Evolutionary conservation across 129 eudicot species (phyloP).

Genomic region (Artemisia tridentata): DNA sequence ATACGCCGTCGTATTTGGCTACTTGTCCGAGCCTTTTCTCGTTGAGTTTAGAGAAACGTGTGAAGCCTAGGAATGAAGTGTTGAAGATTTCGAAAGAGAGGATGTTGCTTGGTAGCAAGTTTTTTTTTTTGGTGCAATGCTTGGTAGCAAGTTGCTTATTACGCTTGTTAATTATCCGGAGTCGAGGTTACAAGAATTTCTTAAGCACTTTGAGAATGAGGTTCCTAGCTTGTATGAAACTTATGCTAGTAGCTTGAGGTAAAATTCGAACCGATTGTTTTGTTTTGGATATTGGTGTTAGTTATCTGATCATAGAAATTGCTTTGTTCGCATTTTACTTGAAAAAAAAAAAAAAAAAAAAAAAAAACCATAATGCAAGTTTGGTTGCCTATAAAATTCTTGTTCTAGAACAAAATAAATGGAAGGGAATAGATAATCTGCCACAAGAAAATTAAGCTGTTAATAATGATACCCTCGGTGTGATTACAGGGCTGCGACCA

Average conservation of each 20-base stretch:
- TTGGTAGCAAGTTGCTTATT: constrained; percentile 23
- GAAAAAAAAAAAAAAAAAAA: too few species aligned
- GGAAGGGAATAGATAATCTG: too few species aligned
- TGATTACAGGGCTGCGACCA: too few species aligned
- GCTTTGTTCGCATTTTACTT: background rate
- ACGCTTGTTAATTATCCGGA: constrained; percentile 27
- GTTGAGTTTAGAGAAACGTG: constrained; percentile 45
- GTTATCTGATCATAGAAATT: constrained; percentile 16
- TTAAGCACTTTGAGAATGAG: constrained; percentile 26
- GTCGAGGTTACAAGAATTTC: constrained; percentile 25
- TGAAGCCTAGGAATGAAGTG: constrained; percentile 45
- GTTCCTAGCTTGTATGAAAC: constrained; percentile 36
- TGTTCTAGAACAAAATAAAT: too few species aligned
- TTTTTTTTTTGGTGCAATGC: too few species aligned
- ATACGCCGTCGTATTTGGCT: constrained; percentile 28
- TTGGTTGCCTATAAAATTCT: too few species aligned
- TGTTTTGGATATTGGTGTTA: background rate
- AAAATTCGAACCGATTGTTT: constrained; percentile 4
- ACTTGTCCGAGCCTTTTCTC: constrained; percentile 29
- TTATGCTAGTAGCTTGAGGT: constrained; percentile 23
- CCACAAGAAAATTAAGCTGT: too few species aligned
- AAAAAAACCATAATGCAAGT: too few species aligned
- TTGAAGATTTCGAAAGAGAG: constrained; percentile 34
- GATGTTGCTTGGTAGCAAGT: constrained; percentile 20
- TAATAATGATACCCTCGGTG: too few species aligned